Conservation (phyloP, 2,329 filamentous ascomycete genomes). For the Alternaria novae-zelandiae region DNA sequence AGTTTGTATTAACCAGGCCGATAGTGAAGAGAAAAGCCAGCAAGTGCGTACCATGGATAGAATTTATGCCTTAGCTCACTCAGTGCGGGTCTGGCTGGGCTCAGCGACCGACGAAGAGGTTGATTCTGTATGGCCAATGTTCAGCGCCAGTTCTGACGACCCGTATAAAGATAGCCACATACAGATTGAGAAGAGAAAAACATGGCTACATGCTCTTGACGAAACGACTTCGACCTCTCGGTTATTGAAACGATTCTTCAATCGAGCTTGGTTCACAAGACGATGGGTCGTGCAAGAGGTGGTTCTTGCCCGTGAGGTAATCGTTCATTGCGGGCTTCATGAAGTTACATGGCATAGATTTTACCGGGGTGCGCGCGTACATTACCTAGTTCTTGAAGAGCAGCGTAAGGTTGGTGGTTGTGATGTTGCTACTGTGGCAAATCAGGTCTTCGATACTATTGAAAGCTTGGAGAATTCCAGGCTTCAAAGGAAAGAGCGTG, state of each 20-base stretch:
- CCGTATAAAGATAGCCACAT: too few species aligned
- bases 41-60: neutral
- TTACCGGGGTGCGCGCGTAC: neutral
- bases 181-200: too few species aligned
- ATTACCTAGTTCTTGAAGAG: too few species aligned
- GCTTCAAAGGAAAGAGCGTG: neutral
- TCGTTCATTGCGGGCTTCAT: neutral
- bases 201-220: too few species aligned
- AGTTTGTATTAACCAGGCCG: neutral
- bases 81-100: neutral
- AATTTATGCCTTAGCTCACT: neutral
- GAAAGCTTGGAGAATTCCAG: neutral
- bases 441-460: too few species aligned
- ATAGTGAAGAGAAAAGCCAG: fast-evolving
- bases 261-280: neutral
- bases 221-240: neutral
- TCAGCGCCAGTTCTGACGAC: too few species aligned
- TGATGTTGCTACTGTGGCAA: too few species aligned
- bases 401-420: too few species aligned
- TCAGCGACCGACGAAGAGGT: neutral
- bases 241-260: neutral
- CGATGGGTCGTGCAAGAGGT: neutral
- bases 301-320: neutral
- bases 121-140: neutral
- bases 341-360: neutral